Base-by-base conservation (phyloP, 768 basidiomycete genomes). In the Macrolepiota albuminosa region DNA sequence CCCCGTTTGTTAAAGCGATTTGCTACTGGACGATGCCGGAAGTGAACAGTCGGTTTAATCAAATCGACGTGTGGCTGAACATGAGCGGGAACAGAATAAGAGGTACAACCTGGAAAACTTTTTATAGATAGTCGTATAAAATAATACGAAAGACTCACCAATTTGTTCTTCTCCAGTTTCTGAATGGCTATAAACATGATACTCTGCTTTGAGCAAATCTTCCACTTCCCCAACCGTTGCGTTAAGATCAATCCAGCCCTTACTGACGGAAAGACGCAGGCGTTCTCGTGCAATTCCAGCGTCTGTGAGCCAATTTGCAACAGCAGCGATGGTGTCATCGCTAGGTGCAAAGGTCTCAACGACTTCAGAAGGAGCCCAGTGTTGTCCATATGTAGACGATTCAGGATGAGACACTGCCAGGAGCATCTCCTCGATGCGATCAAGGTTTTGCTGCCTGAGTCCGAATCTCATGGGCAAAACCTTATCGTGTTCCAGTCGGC, bases 401-500 rank as follows among this genome's bases (percentile, higher is more conserved):
- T 78, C 76, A 3, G 83, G 82, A 57, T 83, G 76, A 2, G 83
- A 78, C 21, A 84, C 77, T 37, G 76, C 75, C 63, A 76, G 67
- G 18, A 85, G 75, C 49, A 77, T 70, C 8, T 74, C 74, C 63
- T 81, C 80, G 51, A 84, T 66, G 5, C 70, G 72, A 43, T 79
- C 68, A 50, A 82, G 68, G 59, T 84, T 80, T 45, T 68, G 67
- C 63, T 84, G 83, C 8, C 72, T 65, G 26, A 84, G 75, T 26
- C 78, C 81, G 54, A 84, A 75, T 33, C 78, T 77, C 64, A 84
- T 72, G 13, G 81, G 79, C n/a, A 84, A 70, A 48, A 75, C 37
- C 24, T 57, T 66, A 48, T 67, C 34, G 6, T 59, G 24, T 33
- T 69, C 69, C 8, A 71, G 64, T 40, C 71, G 64, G 16, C 68